Evolutionary conservation across 768 basidiomycete genomes (phyloP).

Genomic region (Imleria badia): DNA sequence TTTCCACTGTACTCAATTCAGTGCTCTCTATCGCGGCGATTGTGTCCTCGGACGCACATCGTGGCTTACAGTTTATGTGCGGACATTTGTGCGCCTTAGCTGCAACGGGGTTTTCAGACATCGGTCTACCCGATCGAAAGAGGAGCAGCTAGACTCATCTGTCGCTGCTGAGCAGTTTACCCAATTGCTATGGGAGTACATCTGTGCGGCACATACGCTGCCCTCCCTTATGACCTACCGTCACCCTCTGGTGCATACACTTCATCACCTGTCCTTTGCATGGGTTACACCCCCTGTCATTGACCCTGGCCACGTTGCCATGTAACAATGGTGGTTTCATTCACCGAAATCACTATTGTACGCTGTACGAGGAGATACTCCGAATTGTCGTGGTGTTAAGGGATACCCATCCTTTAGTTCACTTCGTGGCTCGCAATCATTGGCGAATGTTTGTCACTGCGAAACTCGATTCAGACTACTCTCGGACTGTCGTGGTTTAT

Average conservation of each 20-base stretch:
- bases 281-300: not conserved
- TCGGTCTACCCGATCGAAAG: not conserved
- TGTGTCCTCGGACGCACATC: constrained; percentile 13
- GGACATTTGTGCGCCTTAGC: fast-evolving
- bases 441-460: not conserved
- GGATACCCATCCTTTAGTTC: constrained; percentile 24
- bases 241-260: constrained; percentile 2
- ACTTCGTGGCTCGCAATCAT: constrained; percentile 26
- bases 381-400: not conserved
- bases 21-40: constrained; percentile 23
- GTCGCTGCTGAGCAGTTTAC: not conserved
- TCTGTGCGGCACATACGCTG: not conserved
- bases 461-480: constrained; percentile 40
- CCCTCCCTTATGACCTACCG: not conserved
- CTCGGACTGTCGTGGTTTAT: constrained; percentile 21
- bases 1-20: not conserved
- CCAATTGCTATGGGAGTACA: not conserved
- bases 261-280: not conserved
- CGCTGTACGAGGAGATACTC: constrained; percentile 18
- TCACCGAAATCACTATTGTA: not conserved
- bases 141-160: not conserved
- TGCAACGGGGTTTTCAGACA: constrained; percentile 4
- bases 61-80: constrained; percentile 1
- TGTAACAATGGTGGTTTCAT: constrained; percentile 1
- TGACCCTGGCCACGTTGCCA: constrained; percentile 4